These are phyloP conservation scores for Apium graveolens DNA, from an alignment of 129 eudicot genomes.

Conservation along the genomic window DNA sequence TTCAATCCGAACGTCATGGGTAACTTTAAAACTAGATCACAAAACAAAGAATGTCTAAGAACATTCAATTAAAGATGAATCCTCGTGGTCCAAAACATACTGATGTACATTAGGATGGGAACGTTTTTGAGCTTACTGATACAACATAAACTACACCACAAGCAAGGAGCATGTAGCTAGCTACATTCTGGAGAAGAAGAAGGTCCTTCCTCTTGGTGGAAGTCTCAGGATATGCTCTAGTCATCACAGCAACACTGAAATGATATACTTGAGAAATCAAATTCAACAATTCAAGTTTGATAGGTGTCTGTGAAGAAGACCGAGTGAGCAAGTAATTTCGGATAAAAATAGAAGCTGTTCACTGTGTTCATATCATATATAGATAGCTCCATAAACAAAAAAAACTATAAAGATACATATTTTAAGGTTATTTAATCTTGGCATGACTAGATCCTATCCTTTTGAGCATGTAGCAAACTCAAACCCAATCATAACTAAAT, in stretches of 20 bases:
- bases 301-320: not conserved
- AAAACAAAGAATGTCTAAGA: not conserved
- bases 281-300: conserved; percentile 4
- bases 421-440: not conserved
- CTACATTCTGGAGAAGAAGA: conserved; percentile 71
- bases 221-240: conserved; percentile 79
- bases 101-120: not conserved
- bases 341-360: not conserved
- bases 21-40: not conserved
- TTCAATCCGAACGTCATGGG: not conserved
- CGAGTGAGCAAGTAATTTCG: not conserved
- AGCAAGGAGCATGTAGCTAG: conserved; percentile 75
- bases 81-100: not conserved
- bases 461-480: not conserved
- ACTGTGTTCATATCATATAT: not conserved
- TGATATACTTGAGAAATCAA: conserved; percentile 11
- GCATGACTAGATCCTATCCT: not conserved
- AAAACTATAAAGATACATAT: not conserved
- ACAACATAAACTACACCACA: conserved; percentile 79
- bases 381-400: not conserved
- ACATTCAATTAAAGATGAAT: not conserved
- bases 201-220: conserved; percentile 36
- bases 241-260: conserved; percentile 97
- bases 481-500: not conserved
- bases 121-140: conserved; percentile 51